Base-by-base conservation (phyloP, 306 rosid species). In the Inga laurina region DNA sequence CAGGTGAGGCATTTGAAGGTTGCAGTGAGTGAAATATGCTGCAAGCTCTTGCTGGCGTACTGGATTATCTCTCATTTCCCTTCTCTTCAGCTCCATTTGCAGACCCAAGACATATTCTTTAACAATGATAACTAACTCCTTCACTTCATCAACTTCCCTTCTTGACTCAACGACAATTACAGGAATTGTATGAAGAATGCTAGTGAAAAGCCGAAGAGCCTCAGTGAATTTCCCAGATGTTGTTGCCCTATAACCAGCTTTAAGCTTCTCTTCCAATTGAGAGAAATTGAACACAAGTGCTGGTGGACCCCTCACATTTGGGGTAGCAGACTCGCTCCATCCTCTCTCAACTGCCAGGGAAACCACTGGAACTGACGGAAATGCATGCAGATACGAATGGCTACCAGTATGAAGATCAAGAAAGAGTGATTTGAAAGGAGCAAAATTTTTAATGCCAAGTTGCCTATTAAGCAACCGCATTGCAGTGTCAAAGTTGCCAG, bases 1-100 rank as follows among this genome's bases (percentile, higher is more conserved):
- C 87, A 95, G 86, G 88, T 95, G 98, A 85, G 98, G 97, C 77
- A 87, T 14, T 79, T 93, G 98, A 82, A 95, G 98, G 84, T 93
- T 89, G 90, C 98, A 93, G 89, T 95, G 97, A 15, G 98, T 95
- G 85, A 95, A 95, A 88, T 95, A 95, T 71, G 98, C 97, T 13
- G 98, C 98, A 34, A 95, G 98, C 89, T 95, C 98, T 81, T 90
- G 97, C 85, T 91, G 97, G 22, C 95, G 95, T 34, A 81, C 87
- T 21, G 92, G 95, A 81, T 89, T 14, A 79, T 90, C 97, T 84
- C 82, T 87, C 3, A 88, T 75, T 81, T 94, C 98, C 91, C 92
- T 88, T 83, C 97, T 90, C 83, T 88, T 91, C 73, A 93, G 90
- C 89, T 91, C 98, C 88, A 94, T 93, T 77, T 91, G 87, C 87